Conservation (phyloP, 208 protist genomes). For the Crithidia acanthocephali region DNA sequence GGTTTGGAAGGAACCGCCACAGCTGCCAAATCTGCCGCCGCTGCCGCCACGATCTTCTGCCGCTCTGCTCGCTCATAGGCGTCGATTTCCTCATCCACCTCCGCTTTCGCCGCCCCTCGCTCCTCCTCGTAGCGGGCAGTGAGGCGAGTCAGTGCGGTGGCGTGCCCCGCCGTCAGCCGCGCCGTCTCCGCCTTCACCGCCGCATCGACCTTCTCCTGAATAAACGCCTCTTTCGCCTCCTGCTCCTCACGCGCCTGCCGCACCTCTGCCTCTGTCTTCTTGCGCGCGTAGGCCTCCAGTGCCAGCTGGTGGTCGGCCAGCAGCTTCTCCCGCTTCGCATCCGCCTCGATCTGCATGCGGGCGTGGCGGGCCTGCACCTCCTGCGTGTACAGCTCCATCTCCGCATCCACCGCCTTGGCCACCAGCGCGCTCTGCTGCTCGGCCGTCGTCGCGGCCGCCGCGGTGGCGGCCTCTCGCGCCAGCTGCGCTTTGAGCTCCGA, state of each 20-base stretch:
- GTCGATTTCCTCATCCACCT: slow-evolving; percentile 69
- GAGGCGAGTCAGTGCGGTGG: slow-evolving; percentile 33
- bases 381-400: slow-evolving; percentile 49
- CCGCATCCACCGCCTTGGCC: slow-evolving; percentile 52
- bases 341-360: slow-evolving; percentile 43
- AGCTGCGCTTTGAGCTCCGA: slow-evolving; percentile 48
- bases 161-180: slow-evolving; percentile 37
- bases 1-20: neutral
- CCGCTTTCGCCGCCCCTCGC: slow-evolving; percentile 42
- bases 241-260: slow-evolving; percentile 38
- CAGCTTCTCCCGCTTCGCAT: slow-evolving; percentile 56
- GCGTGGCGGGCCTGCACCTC: slow-evolving; percentile 50
- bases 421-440: slow-evolving; percentile 40
- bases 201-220: slow-evolving; percentile 37
- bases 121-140: slow-evolving; percentile 49
- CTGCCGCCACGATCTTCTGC: slow-evolving; percentile 28
- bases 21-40: slow-evolving; percentile 2
- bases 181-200: slow-evolving; percentile 41
- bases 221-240: slow-evolving; percentile 47
- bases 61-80: slow-evolving; percentile 48
- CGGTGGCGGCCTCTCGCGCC: slow-evolving; percentile 32
- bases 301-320: slow-evolving; percentile 45
- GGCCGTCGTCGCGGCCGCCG: slow-evolving; percentile 24
- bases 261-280: slow-evolving; percentile 34
- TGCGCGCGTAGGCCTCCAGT: slow-evolving; percentile 47